These are phyloP conservation scores for Hortaea werneckii DNA, from an alignment of 2,329 filamentous ascomycete genomes.

Conservation along the genomic window DNA sequence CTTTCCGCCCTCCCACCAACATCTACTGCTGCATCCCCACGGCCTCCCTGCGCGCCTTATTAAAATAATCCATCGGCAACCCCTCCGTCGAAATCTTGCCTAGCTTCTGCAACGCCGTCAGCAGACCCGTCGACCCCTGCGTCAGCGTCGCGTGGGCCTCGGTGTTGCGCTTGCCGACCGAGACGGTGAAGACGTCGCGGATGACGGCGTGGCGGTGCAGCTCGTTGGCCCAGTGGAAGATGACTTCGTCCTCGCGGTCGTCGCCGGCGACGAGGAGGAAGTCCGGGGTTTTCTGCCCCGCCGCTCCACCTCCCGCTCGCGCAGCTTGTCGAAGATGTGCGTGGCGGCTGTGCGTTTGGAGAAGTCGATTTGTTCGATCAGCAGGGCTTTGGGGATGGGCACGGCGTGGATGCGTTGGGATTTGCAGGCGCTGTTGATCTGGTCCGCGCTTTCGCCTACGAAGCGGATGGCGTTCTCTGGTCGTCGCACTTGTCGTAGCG, in stretches of 20 bases:
- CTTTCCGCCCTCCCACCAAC: not conserved
- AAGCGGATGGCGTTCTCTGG: slow-evolving; percentile 64
- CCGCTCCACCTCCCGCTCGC: slow-evolving; percentile 22
- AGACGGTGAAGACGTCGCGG: slow-evolving; percentile 67
- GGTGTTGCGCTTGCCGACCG: slow-evolving; percentile 76
- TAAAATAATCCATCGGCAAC: slow-evolving; percentile 19
- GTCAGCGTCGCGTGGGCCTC: slow-evolving; percentile 77
- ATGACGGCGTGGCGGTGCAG: slow-evolving; percentile 45
- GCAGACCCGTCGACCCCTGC: slow-evolving; percentile 75
- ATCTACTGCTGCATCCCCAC: not conserved
- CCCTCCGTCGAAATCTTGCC: slow-evolving; percentile 21
- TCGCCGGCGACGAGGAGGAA: slow-evolving; percentile 87
- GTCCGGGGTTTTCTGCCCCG: slow-evolving; percentile 46
- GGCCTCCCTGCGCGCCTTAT: slow-evolving; percentile 3
- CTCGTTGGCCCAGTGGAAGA: slow-evolving; percentile 88
- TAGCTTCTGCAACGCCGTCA: slow-evolving; percentile 22
- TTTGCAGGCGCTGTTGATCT: slow-evolving; percentile 90
- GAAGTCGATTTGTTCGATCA: slow-evolving; percentile 77
- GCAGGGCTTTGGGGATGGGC: slow-evolving; percentile 62
- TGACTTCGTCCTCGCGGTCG: slow-evolving; percentile 83
- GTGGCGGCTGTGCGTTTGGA: slow-evolving; percentile 78
- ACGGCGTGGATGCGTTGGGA: slow-evolving; percentile 75
- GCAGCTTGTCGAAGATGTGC: slow-evolving; percentile 52
- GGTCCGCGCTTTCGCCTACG: slow-evolving; percentile 80
- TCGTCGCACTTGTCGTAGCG: slow-evolving; percentile 80